These are phyloP conservation scores for Ganoderma sp. DNA, from an alignment of 1,284 basidiomycete species.

Conservation along the genomic window DNA sequence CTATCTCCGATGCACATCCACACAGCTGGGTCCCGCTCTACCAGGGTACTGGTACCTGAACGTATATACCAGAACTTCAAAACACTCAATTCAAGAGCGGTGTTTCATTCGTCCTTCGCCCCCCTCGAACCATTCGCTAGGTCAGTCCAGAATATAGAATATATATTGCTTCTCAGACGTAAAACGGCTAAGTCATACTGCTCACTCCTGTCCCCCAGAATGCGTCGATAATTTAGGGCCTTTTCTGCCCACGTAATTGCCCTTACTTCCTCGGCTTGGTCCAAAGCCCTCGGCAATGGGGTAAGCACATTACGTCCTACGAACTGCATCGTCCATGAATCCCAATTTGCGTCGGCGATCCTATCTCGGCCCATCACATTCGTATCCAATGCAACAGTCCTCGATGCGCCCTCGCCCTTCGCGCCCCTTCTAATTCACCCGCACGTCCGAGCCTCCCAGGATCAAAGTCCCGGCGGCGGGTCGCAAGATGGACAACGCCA, in stretches of 20 bases:
- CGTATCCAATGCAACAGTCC: neutral
- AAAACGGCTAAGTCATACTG: neutral
- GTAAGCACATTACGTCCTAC: neutral
- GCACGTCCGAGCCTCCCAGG: constrained; percentile 3
- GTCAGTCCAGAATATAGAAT: neutral
- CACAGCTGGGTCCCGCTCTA: neutral
- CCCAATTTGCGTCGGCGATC: neutral
- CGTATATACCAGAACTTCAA: neutral
- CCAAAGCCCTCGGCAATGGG: neutral
- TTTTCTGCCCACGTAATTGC: neutral
- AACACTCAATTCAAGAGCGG: neutral
- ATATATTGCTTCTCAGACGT: neutral
- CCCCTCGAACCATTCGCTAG: neutral
- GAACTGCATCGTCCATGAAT: neutral
- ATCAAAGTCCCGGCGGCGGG: constrained; percentile 1
- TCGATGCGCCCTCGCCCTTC: neutral
- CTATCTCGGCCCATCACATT: neutral
- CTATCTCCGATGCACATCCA: neutral
- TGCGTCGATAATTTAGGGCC: neutral
- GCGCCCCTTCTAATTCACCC: neutral
- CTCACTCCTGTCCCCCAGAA: neutral
- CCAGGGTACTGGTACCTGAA: neutral
- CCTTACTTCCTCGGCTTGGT: neutral
- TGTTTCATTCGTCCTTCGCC: neutral
- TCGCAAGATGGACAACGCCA: neutral